These are phyloP conservation scores for Gaertneriomyces sp. DNA, from an alignment of 192 early-diverging fungal species.

Conservation along the genomic window DNA sequence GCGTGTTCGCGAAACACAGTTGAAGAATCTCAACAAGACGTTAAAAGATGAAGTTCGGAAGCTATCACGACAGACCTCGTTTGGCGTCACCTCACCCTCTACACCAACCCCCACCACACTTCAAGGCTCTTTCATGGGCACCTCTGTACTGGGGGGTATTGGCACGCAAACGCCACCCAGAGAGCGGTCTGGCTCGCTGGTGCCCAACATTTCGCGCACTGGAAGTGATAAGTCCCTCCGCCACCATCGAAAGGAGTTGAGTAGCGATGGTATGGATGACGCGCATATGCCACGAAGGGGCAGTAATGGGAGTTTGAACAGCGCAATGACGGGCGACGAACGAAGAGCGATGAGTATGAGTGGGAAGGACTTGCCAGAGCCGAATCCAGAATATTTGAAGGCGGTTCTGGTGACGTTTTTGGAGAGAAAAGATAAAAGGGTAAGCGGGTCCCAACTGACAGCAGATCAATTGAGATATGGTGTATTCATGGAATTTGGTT, in stretches of 20 bases:
- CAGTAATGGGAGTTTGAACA: too few species aligned
- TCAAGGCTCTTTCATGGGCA: constrained; percentile 2
- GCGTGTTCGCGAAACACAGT: constrained; percentile 61
- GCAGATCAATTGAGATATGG: constrained; percentile 7
- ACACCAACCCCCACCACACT: constrained; percentile 10
- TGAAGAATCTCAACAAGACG: constrained; percentile 73
- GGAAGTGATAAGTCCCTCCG: too few species aligned
- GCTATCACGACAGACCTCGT: constrained; percentile 37
- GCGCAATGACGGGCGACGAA: too few species aligned
- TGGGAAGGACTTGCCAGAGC: constrained; percentile 12
- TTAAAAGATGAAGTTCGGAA: constrained; percentile 78
- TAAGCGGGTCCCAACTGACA: constrained; percentile 33
- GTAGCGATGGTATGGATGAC: too few species aligned
- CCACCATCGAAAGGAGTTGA: too few species aligned
- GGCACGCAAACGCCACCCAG: too few species aligned
- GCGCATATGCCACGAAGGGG: too few species aligned
- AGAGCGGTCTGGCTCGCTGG: too few species aligned
- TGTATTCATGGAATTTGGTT: not conserved
- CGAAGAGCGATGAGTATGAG: too few species aligned
- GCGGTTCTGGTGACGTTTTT: constrained; percentile 71
- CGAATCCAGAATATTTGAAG: constrained; percentile 73
- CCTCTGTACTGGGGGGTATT: too few species aligned
- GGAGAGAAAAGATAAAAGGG: constrained; percentile 67
- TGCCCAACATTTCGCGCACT: too few species aligned
- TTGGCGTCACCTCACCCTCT: constrained; percentile 21